Conservation (phyloP, 108 stramenopile genomes). For the Stephanodiscus triporus region DNA sequence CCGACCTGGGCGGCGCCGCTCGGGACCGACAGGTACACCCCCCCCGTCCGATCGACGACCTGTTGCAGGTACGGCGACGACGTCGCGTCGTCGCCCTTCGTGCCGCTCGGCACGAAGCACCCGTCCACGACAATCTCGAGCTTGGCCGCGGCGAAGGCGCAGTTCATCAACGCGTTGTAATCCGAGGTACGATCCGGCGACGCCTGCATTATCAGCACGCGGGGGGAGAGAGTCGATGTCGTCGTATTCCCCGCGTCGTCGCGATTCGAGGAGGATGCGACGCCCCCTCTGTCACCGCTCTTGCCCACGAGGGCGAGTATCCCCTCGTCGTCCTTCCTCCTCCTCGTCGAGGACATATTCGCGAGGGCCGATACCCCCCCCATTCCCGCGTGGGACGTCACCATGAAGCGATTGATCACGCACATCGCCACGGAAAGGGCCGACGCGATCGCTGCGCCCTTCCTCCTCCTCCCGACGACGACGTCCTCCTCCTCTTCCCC, state of each 20-base stretch:
- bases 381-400: constrained; percentile 64
- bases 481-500: background rate
- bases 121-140: constrained; percentile 79
- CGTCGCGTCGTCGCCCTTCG: constrained; percentile 30
- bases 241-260: constrained; percentile 10
- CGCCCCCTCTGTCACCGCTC: constrained; percentile 8
- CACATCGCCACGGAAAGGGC: constrained; percentile 75
- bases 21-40: constrained; percentile 57
- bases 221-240: constrained; percentile 52
- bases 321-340: constrained; percentile 74
- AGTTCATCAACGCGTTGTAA: constrained; percentile 93
- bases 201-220: constrained; percentile 81
- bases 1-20: constrained; percentile 74
- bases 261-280: constrained; percentile 10
- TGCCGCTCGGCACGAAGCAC: constrained; percentile 66
- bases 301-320: constrained; percentile 66
- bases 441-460: constrained; percentile 71
- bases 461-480: constrained; percentile 6
- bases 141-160: constrained; percentile 81
- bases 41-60: constrained; percentile 74
- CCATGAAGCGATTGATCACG: constrained; percentile 79
- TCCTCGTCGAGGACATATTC: constrained; percentile 19
- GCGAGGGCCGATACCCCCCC: constrained; percentile 66
- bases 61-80: constrained; percentile 77
- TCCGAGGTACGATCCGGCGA: constrained; percentile 82